Evolutionary conservation across 2,329 filamentous ascomycete genomes (phyloP).

Genomic region (Phialophora verrucosa): DNA sequence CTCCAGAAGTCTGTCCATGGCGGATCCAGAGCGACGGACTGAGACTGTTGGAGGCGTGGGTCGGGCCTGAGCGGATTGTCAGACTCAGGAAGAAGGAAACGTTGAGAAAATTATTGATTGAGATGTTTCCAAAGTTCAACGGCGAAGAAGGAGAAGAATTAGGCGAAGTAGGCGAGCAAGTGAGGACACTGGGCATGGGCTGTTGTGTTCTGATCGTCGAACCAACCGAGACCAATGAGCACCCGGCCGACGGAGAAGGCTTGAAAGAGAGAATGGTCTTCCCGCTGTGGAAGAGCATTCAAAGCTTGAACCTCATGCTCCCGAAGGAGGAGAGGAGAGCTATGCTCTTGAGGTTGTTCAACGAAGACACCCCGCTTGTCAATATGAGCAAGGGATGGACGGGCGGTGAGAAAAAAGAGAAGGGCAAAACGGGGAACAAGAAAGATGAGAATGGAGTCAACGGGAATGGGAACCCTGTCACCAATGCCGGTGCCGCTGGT

Average conservation of each 20-base stretch:
- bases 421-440: background rate
- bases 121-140: constrained; percentile 94
- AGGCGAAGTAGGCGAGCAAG: constrained; percentile 84
- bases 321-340: constrained; percentile 95
- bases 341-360: constrained; percentile 88
- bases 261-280: constrained; percentile 81
- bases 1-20: constrained; percentile 86
- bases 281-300: constrained; percentile 90
- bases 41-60: constrained; percentile 87
- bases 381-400: constrained; percentile 57
- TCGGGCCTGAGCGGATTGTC: constrained; percentile 77
- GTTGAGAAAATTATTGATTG: constrained; percentile 79
- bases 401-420: constrained; percentile 3
- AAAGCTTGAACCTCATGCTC: constrained; percentile 94
- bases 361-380: constrained; percentile 82
- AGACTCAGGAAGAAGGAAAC: constrained; percentile 78
- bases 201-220: constrained; percentile 89
- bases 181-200: constrained; percentile 80
- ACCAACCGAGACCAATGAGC: constrained; percentile 64
- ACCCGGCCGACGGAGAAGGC: constrained; percentile 50
- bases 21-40: constrained; percentile 94
- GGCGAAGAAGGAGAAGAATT: constrained; percentile 75
- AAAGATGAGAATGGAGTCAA: background rate
- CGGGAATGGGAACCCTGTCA: background rate
- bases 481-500: background rate